phyloP scores from a whole-genome alignment of 1,284 basidiomycete genomes.

The Trametes hirsuta region DNA sequence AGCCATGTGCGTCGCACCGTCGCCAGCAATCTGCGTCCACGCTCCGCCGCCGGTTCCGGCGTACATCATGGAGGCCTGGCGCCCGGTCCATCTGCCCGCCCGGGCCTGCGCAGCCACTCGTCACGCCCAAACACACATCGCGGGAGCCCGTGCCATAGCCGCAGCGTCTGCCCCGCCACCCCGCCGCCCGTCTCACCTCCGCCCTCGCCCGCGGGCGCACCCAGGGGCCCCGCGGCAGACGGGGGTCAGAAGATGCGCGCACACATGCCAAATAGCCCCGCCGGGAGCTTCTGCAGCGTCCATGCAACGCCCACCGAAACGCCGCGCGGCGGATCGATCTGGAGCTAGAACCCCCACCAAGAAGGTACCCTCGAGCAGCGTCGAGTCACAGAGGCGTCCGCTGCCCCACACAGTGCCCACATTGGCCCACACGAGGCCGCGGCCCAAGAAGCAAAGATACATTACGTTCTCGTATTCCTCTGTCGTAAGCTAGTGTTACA shows the following conservation, averaged over 20 bases:
- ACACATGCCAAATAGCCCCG: too few species aligned
- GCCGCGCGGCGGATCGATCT: not conserved
- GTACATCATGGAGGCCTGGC: conserved; percentile 10
- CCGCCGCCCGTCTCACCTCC: not conserved
- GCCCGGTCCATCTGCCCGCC: not conserved
- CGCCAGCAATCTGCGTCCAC: not conserved
- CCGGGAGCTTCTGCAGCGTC: too few species aligned
- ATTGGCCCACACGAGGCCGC: not conserved
- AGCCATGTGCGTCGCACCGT: not conserved
- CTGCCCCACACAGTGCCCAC: too few species aligned
- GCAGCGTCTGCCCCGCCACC: not conserved
- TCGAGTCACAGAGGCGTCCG: not conserved
- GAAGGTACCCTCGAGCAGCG: not conserved
- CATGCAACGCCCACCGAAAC: too few species aligned
- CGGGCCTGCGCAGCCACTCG: not conserved
- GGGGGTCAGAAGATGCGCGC: too few species aligned
- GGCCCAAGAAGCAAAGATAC: conserved; percentile 22
- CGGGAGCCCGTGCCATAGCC: not conserved
- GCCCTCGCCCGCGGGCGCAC: too few species aligned
- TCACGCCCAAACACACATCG: not conserved
- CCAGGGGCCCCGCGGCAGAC: too few species aligned
- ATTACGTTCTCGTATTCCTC: conserved; percentile 32
- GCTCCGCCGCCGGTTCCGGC: not conserved
- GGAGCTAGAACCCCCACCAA: not conserved
- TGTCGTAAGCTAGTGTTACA: conserved; percentile 40